Evolutionary conservation across 495 filamentous ascomycete species (phyloP).

Genomic region (Tuber indicum): DNA sequence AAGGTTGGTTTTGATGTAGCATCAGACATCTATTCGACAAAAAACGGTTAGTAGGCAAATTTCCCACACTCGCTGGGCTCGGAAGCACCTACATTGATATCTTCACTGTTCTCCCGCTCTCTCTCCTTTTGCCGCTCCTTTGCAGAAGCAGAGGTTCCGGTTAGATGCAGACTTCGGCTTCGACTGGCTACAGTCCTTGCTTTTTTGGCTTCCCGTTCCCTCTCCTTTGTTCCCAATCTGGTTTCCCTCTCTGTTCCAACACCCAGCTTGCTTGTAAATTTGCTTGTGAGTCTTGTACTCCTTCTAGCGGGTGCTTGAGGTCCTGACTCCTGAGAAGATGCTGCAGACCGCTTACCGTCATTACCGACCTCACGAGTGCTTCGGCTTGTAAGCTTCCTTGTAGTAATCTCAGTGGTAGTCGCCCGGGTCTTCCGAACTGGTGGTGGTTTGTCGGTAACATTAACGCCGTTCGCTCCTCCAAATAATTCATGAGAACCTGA

Average conservation of each 20-base stretch:
- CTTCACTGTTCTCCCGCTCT: slow-evolving; percentile 36
- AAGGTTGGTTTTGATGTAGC: slow-evolving; percentile 37
- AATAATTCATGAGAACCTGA: slow-evolving; percentile 30
- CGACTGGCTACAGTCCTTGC: slow-evolving; percentile 31
- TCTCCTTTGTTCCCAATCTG: slow-evolving; percentile 41
- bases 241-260: slow-evolving; percentile 35
- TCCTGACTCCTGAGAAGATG: slow-evolving; percentile 42
- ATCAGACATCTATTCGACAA: slow-evolving; percentile 40
- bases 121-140: slow-evolving; percentile 30
- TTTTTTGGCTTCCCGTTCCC: slow-evolving; percentile 41
- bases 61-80: neutral
- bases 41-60: neutral
- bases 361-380: slow-evolving; percentile 34
- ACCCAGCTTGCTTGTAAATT: slow-evolving; percentile 40
- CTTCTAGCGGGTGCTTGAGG: slow-evolving; percentile 47
- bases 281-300: slow-evolving; percentile 41
- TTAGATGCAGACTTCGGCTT: slow-evolving; percentile 31
- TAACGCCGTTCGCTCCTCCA: slow-evolving; percentile 30
- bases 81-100: slow-evolving; percentile 39
- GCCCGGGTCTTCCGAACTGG: slow-evolving; percentile 40
- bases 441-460: slow-evolving; percentile 35
- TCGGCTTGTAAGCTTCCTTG: slow-evolving; percentile 39
- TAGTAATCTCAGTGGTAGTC: slow-evolving; percentile 33
- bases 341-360: slow-evolving; percentile 34
- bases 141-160: slow-evolving; percentile 16